phyloP scores from a whole-genome alignment of 768 basidiomycete genomes.

The Suillus americanus region DNA sequence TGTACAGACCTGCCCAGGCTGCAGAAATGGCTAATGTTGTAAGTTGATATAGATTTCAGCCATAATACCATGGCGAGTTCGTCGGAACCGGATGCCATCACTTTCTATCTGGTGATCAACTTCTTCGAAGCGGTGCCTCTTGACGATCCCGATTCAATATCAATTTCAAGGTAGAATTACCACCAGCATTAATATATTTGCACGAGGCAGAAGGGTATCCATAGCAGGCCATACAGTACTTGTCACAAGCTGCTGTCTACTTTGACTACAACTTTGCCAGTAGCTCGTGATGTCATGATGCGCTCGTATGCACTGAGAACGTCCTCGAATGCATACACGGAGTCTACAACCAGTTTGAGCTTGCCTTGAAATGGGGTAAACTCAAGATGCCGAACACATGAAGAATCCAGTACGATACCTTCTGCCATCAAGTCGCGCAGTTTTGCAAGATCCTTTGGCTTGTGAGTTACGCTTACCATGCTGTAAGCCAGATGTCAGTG shows the following conservation, averaged over 20 bases:
- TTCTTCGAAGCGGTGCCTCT: conserved; percentile 1
- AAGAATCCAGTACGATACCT: conserved; percentile 31
- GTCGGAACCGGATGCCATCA: neutral
- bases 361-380: conserved; percentile 34
- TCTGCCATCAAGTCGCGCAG: conserved; percentile 40
- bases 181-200: neutral
- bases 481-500: conserved; percentile 22
- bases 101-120: neutral
- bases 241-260: conserved; percentile 26
- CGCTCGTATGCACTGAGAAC: conserved; percentile 61
- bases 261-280: conserved; percentile 67
- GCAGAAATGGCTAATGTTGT: neutral
- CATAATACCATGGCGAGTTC: neutral
- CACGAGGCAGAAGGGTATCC: neutral
- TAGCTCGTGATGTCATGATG: conserved; percentile 52
- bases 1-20: neutral
- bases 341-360: conserved; percentile 58
- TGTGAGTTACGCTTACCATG: conserved; percentile 32
- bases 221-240: neutral
- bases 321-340: conserved; percentile 55
- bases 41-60: neutral
- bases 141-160: neutral
- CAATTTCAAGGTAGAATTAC: neutral
- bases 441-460: conserved; percentile 34
- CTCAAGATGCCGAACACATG: neutral